Evolutionary conservation across 2,329 filamentous ascomycete species (phyloP), one percentile per base, ranked within the genome.

Genomic region (Fusarium drepaniforme): DNA sequence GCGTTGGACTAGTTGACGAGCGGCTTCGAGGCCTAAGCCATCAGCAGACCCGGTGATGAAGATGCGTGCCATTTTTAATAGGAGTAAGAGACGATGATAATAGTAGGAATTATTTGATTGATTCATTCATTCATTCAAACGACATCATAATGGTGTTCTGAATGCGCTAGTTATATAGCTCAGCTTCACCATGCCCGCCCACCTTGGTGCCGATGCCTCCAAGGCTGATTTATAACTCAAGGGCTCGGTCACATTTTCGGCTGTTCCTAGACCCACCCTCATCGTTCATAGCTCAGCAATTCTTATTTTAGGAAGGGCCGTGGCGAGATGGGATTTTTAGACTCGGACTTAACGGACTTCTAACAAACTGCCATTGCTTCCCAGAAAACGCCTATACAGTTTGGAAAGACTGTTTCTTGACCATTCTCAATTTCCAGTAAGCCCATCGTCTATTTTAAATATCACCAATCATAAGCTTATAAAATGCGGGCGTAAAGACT

Each of bases 1-100:
- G 23, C 71, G 73, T 25, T 78, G 66, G 18, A 75, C 60, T 5
- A 78, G 76, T 37, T 77, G 76, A 25, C 75, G 75, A 38, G 77
- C 76, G 40, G 76, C 60, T 44, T 73, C 75, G 25, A 77, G 67
- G 62, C 76, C 77, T 38, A 78, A 73, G 46, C 77, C 77, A n/a
- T 78, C 77, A 28, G 74, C 72, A 30, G 77, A 78, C 8, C 77
- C 77, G 5, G 77, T 78, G 37, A 78, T 78, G 53, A 78, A 73
- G 51, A 78, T 73, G 23, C 75, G 76, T 23, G 64, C 75, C 77
- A 78, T 77, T 42, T 51, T 37, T 51, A 61, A 25, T 21, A 3
- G 15, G 12, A 15, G 30, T 57, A n/a, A 37, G 8, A 51, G 42
- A 7, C 13, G 8, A 15, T 51, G 23, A 11, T 15, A 16, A 51